phyloP scores from a whole-genome alignment of 108 stramenopile species.

The Nitzschia sp. region DNA sequence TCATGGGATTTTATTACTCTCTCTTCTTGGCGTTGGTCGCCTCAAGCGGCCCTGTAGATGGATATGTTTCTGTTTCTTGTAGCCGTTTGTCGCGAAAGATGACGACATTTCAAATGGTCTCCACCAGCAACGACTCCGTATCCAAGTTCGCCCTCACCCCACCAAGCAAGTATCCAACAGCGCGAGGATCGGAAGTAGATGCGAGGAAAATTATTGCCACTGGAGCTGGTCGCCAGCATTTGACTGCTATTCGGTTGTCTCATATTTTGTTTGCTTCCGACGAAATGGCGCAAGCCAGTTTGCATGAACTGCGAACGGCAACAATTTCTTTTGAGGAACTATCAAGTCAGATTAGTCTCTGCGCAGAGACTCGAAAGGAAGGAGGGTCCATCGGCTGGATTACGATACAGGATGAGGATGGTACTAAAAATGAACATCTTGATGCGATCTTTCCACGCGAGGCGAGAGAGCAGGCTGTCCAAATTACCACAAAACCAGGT shows the following conservation, averaged over 20 bases:
- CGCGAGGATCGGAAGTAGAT: constrained; percentile 72
- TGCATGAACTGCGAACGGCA: constrained; percentile 49
- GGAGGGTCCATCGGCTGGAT: constrained; percentile 81
- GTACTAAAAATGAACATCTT: constrained; percentile 61
- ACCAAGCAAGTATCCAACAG: constrained; percentile 74
- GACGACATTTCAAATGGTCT: neutral
- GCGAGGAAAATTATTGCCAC: constrained; percentile 73
- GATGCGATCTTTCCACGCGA: constrained; percentile 64
- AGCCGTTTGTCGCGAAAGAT: neutral
- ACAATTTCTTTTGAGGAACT: constrained; percentile 62
- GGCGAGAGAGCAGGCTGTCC: constrained; percentile 56
- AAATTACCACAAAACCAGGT: constrained; percentile 74
- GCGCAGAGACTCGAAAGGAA: constrained; percentile 54
- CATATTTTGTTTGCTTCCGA: constrained; percentile 78
- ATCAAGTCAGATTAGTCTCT: constrained; percentile 66
- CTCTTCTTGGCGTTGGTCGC: no score
- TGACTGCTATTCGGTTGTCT: constrained; percentile 69
- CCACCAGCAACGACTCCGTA: neutral
- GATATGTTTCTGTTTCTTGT: neutral
- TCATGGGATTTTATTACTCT: no score
- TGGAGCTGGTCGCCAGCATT: constrained; percentile 50
- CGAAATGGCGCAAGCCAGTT: constrained; percentile 63
- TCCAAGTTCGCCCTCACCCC: constrained; percentile 28
- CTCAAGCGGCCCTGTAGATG: no score
- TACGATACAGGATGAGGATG: constrained; percentile 21